These are phyloP conservation scores for Chrysanthemum lavandulifolium DNA, from an alignment of 129 eudicot genomes.

Conservation along the genomic window DNA sequence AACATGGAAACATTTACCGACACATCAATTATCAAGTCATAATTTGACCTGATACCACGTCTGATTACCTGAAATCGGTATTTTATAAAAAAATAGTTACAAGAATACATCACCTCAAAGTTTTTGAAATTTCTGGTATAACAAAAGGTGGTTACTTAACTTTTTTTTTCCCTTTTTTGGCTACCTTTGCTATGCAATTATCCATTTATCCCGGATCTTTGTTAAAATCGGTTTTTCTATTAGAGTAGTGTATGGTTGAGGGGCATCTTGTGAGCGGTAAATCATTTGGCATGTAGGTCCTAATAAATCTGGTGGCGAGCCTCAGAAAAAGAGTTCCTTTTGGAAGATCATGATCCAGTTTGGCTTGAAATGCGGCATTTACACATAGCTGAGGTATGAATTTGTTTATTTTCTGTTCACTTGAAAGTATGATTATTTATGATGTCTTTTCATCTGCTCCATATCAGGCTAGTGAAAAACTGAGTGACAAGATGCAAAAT, in stretches of 20 bases:
- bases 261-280: conserved; percentile 17
- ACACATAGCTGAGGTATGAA: conserved; percentile 88
- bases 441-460: conserved; percentile 21
- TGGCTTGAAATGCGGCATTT: conserved; percentile 91
- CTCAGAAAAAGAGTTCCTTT: conserved; percentile 78
- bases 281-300: conserved; percentile 44
- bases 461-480: conserved; percentile 85
- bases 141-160: not conserved
- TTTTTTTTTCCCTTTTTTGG: not conserved
- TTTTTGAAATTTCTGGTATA: not conserved
- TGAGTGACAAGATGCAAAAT: conserved; percentile 82
- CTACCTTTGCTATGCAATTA: not conserved
- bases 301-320: conserved; percentile 68
- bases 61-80: not conserved
- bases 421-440: conserved; percentile 8
- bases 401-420: conserved; percentile 5
- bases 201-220: not conserved
- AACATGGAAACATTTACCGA: not conserved
- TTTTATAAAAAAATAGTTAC: no score
- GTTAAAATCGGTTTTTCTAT: not conserved
- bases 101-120: not conserved
- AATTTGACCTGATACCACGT: not conserved
- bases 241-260: conserved; percentile 16
- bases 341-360: conserved; percentile 89
- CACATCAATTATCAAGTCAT: not conserved